Base-by-base conservation (phyloP, 2,329 filamentous ascomycete genomes). In the Penicillium sp. region DNA sequence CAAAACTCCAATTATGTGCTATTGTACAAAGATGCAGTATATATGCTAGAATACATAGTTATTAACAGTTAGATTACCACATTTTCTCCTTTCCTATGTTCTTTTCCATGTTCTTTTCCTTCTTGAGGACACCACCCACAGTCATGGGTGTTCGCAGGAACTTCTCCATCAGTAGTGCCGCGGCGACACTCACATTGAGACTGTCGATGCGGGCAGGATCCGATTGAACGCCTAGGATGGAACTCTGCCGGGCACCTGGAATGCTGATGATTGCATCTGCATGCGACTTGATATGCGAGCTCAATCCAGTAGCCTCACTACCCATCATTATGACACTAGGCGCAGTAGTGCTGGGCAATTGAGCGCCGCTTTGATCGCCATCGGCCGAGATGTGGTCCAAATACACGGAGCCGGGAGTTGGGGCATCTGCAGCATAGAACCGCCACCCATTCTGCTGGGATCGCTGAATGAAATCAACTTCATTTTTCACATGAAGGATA, bases 131-230 rank as follows among this genome's bases (percentile, higher is more conserved):
- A 27, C 63, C 59, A 19, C 65, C 63, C 33, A 72, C 50, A 31
- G 63, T 63, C 31, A 75, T 58, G n/a, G 72, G 72, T 27, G 68
- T 63, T 4, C 69, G 70, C 50, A 77, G 63, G 55, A 78, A 75
- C 60, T 68, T 74, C 53, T 77, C 69, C 62, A 76, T 76, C 50
- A 97, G 76, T 48, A 97, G 77, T 1, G 86, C 91, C 7, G 90
- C 86, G 1, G 94, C 93, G 21, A 96, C 92, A 69, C 90, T 91
- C 39, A 97, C 94, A 71, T 99, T 97, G 72, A 99, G 76, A 72
- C 92, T 96, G 74, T 97, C 93, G 3, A 99, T 86, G 1, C 82
- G 70, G 64, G 86, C 71, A 5, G 69, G 69, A 62, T 78, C 75
- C 16, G 70, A 67, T 11, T 64, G 59, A 10, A 70, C 62, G 2